Evolutionary conservation across 495 filamentous ascomycete species (phyloP), one percentile per base, ranked within the genome.

Genomic region (Hyaloscypha finlandica): DNA sequence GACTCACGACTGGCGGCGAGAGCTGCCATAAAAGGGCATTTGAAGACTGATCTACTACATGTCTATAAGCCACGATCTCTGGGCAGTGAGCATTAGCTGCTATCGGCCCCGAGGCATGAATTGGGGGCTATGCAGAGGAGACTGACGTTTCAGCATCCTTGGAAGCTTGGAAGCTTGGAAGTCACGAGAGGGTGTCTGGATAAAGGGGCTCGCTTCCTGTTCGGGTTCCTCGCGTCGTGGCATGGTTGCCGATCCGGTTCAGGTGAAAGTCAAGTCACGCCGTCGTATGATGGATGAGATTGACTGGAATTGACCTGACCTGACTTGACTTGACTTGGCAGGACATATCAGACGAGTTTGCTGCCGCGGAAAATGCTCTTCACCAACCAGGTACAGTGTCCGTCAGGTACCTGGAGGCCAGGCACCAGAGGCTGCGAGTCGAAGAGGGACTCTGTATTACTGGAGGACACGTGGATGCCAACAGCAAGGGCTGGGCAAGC

Each of bases 141-240:
- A 37, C 31, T 6, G 32, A 30, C 2, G 59, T 61, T 48, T 61
- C 59, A 61, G 37, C 33, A 45, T 61, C 35, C 59, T 30, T 45
- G 59, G 12, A 8, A 25, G 39, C n/a, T 19, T 45, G 20, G 33
- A 25, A n/a, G n/a, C n/a, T n/a, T n/a, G 25, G 25, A 25, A 25
- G 25, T 25, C 25, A 25, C 25, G 25, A 25, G 25, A 25, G 25
- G 25, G 25, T 2, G 25, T 25, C 25, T 29, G 30, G 22, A 25
- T 20, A 53, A n/a, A n/a, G 8, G 19, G 51, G 51, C 25, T 25
- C 25, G 25, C 25, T 25, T 25, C 25, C 25, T 1, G 25, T 25
- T 25, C 25, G 25, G 25, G 25, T 2, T 25, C 25, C 25, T 25
- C 25, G 25, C 25, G 25, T 1, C 25, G 1, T 25, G 25, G 25